Conservation (phyloP, 352 stramenopile species). For the Phytophthora pinifolia region DNA sequence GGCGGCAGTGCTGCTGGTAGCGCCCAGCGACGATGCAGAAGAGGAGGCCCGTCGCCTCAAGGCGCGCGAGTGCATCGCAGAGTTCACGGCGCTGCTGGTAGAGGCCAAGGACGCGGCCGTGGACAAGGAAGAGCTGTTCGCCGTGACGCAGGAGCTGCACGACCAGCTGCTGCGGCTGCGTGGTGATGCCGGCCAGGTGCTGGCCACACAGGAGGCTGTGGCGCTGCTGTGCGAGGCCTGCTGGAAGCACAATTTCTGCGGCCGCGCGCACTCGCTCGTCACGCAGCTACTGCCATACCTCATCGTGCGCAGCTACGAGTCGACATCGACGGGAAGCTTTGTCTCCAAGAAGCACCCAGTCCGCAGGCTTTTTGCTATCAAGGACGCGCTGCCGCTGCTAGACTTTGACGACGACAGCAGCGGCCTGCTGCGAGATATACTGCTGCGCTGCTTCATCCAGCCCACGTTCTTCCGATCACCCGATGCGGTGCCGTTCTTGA, state of each 20-base stretch:
- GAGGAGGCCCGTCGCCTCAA: constrained; percentile 36
- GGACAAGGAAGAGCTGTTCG: constrained; percentile 58
- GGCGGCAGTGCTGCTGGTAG: constrained; percentile 34
- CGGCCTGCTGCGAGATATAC: constrained; percentile 71
- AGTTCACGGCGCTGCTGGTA: constrained; percentile 61
- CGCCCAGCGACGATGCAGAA: constrained; percentile 27
- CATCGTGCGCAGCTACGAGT: constrained; percentile 81
- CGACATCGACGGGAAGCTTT: constrained; percentile 46
- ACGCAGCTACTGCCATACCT: constrained; percentile 85
- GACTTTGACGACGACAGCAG: constrained; percentile 87
- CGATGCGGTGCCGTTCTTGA: constrained; percentile 81
- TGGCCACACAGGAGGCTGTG: constrained; percentile 67
- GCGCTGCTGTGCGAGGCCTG: constrained; percentile 71
- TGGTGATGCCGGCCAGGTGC: constrained; percentile 42
- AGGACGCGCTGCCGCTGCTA: constrained; percentile 73
- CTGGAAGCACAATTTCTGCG: constrained; percentile 68
- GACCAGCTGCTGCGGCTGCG: constrained; percentile 58
- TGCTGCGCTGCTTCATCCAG: constrained; percentile 88
- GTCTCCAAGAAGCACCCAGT: constrained; percentile 73
- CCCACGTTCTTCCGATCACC: constrained; percentile 82
- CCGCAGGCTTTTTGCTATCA: constrained; percentile 71
- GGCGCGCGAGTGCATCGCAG: constrained; percentile 41
- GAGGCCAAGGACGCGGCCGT: constrained; percentile 54
- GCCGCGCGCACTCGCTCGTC: constrained; percentile 63
- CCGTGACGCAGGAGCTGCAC: constrained; percentile 63